Evolutionary conservation across 2,329 filamentous ascomycete genomes (phyloP).

Genomic region (Fusarium penzigii): DNA sequence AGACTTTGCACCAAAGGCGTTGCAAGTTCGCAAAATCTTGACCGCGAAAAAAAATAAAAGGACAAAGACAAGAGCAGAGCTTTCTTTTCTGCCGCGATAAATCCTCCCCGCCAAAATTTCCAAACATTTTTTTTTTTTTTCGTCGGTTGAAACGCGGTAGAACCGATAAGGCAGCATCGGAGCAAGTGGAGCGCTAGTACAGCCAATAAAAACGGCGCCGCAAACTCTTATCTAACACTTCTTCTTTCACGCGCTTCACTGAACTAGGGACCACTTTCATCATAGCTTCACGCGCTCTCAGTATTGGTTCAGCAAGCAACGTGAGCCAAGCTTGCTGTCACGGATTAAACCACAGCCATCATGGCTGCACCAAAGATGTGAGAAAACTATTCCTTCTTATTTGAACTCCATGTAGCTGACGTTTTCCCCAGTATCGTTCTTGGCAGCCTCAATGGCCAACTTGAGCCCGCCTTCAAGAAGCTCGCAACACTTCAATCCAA

Average conservation of each 20-base stretch:
- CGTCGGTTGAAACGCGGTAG: conserved; percentile 34
- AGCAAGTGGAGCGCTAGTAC: conserved; percentile 14
- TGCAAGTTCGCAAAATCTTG: conserved; percentile 18
- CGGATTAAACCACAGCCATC: conserved; percentile 10
- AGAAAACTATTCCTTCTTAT: conserved; percentile 12
- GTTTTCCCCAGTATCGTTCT: conserved; percentile 66
- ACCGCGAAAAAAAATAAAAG: conserved; percentile 9
- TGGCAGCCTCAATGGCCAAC: conserved; percentile 78
- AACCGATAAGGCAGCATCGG: conserved; percentile 35
- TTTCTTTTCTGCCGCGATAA: conserved; percentile 19
- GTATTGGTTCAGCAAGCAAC: conserved; percentile 3
- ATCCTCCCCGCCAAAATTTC: conserved; percentile 32
- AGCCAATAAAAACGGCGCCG: conserved; percentile 36
- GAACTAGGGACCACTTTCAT: conserved; percentile 15
- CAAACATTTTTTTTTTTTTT: conserved; percentile 31
- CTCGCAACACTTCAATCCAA: conserved; percentile 79
- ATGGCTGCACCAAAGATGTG: conserved; percentile 55
- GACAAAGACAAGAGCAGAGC: neutral
- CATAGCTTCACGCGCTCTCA: conserved; percentile 15
- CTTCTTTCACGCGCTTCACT: conserved; percentile 10
- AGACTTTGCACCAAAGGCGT: conserved; percentile 21
- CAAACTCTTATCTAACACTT: conserved; percentile 34
- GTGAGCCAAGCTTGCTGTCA: neutral
- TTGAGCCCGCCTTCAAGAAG: conserved; percentile 77
- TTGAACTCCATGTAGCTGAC: conserved; percentile 6